Evolutionary conservation across 208 protist genomes (phyloP).

Genomic region (Lotmaria passim): DNA sequence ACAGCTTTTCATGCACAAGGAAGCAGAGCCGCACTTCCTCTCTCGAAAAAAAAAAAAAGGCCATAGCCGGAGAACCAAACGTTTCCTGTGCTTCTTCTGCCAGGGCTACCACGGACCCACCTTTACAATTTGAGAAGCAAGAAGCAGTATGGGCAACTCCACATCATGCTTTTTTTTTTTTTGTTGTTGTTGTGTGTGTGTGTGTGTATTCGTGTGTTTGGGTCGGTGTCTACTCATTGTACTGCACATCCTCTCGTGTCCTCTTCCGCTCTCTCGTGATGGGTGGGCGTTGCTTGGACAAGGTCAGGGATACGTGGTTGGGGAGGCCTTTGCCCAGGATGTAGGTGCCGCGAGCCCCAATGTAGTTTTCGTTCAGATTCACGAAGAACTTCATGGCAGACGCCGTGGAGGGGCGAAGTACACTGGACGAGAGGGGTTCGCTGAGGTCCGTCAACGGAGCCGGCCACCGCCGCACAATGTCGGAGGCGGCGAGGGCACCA

Average conservation of each 20-base stretch:
- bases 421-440: background rate
- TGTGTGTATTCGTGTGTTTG: too few species aligned
- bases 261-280: slow-evolving; percentile 12
- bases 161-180: background rate
- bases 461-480: slow-evolving; percentile 54
- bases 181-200: too few species aligned
- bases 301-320: slow-evolving; percentile 65
- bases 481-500: slow-evolving; percentile 50
- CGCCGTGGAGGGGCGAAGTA: slow-evolving; percentile 18
- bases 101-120: too few species aligned
- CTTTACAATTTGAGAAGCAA: too few species aligned
- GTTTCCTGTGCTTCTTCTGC: too few species aligned
- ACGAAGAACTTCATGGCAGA: slow-evolving; percentile 64
- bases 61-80: too few species aligned
- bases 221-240: background rate
- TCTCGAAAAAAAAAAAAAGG: too few species aligned
- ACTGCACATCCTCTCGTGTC: background rate
- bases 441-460: slow-evolving; percentile 1
- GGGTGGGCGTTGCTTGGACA: slow-evolving; percentile 58
- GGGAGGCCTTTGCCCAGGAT: slow-evolving; percentile 72
- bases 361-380: slow-evolving; percentile 85
- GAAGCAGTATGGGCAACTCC: background rate
- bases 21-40: too few species aligned
- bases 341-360: slow-evolving; percentile 63
- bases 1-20: too few species aligned